Percentiles rank a stretch among this genome's conserved stretches.
Conservation (phyloP, 768 basidiomycete genomes). For the Phylloporus sp. region DNA sequence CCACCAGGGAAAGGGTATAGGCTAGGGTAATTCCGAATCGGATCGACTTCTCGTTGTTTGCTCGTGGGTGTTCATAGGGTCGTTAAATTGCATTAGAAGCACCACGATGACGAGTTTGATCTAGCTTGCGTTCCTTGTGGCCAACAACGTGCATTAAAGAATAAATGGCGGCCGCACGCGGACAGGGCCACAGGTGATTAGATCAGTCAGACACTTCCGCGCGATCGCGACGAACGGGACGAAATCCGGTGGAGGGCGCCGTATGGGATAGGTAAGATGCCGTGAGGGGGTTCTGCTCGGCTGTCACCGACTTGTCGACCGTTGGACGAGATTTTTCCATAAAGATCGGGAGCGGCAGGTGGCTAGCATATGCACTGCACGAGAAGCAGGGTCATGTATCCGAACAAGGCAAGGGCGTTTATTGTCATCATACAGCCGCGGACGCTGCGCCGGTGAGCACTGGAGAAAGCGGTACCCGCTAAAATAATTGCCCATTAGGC, state of each 20-base stretch:
- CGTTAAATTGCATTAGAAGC: constrained; percentile 2
- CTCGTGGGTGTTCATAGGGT: constrained; percentile 9
- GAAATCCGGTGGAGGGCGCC: constrained; percentile 27
- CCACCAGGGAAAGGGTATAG: constrained; percentile 17
- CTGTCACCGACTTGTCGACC: constrained; percentile 16
- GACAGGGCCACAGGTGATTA: constrained; percentile 18
- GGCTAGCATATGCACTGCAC: constrained; percentile 17
- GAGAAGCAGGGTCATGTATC: constrained; percentile 21
- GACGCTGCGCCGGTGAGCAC: neutral
- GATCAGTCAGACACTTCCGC: constrained; percentile 25
- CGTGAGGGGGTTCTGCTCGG: constrained; percentile 26
- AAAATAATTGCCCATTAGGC: constrained; percentile 8
- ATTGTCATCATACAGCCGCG: constrained; percentile 12
- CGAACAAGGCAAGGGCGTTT: constrained; percentile 9
- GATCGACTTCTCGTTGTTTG: constrained; percentile 15
- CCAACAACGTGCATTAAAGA: constrained; percentile 10
- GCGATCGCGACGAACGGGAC: constrained; percentile 25
- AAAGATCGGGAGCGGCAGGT: constrained; percentile 8
- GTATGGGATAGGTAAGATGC: constrained; percentile 30
- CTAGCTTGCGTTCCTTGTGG: constrained; percentile 5
- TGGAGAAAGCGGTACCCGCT: neutral
- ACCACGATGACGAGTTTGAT: constrained; percentile 10
- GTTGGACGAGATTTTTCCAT: constrained; percentile 16
- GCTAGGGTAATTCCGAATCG: constrained; percentile 19
- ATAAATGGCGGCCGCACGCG: constrained; percentile 16